A percentile compares a stretch with the other conserved stretches of the same genome.
Evolutionary conservation across 371 early-diverging fungal species (phyloP).

Genomic region (Haplosporangium sp.): DNA sequence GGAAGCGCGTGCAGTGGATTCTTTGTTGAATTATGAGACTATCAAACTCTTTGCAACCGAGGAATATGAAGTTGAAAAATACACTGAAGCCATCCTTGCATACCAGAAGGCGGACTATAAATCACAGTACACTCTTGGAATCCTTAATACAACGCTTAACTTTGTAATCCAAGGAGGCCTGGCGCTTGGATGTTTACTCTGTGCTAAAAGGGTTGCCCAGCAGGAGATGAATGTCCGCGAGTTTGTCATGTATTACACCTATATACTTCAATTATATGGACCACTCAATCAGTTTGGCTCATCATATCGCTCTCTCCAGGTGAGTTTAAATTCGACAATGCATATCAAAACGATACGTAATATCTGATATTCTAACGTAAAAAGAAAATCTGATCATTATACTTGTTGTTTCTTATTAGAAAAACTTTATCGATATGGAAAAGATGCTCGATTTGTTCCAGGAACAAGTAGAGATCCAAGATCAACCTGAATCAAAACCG

Average conservation of each 20-base stretch:
- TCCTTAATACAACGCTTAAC: conserved; percentile 90
- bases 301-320: conserved; percentile 54
- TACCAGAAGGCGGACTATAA: conserved; percentile 88
- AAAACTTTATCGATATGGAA: conserved; percentile 95
- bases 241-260: conserved; percentile 89
- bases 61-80: conserved; percentile 83
- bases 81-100: conserved; percentile 76
- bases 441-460: conserved; percentile 90
- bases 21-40: conserved; percentile 95
- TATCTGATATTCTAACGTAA: too few species aligned
- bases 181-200: conserved; percentile 79
- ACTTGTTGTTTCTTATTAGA: conserved; percentile 30
- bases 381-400: too few species aligned
- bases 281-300: conserved; percentile 65
- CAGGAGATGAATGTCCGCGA: conserved; percentile 83
- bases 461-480: conserved; percentile 75
- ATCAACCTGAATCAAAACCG: conserved; percentile 65
- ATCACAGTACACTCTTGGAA: conserved; percentile 74
- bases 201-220: conserved; percentile 81
- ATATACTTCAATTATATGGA: conserved; percentile 83
- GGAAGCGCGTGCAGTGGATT: conserved; percentile 88
- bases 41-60: conserved; percentile 91
- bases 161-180: conserved; percentile 86
- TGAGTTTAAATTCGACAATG: not conserved
- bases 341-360: too few species aligned